Conservation (phyloP, 2,329 filamentous ascomycete genomes). For the Metarhizium guizhouense region DNA sequence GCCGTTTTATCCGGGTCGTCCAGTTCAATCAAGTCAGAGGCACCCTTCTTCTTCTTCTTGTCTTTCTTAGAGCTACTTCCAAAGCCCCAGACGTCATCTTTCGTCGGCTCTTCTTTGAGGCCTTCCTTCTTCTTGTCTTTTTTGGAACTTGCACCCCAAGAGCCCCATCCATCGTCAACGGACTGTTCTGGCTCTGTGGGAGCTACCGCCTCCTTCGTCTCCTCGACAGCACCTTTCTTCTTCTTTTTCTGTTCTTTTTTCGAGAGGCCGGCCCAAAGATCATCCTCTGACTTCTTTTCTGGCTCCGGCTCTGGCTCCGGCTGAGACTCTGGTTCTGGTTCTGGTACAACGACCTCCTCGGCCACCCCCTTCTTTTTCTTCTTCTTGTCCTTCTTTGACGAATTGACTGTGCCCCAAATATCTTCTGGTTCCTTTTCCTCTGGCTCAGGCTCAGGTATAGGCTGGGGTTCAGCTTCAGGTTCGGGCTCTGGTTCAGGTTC, state of each 20-base stretch:
- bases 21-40: conserved; percentile 27
- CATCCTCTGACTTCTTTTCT: conserved; percentile 9
- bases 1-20: conserved; percentile 19
- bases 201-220: conserved; percentile 7
- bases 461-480: not conserved
- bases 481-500: conserved; percentile 1
- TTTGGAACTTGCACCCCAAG: conserved; percentile 16
- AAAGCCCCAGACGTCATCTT: conserved; percentile 16
- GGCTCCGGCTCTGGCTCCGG: conserved; percentile 12
- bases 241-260: conserved; percentile 15
- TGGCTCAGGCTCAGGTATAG: conserved; percentile 10
- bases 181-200: conserved; percentile 5
- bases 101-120: conserved; percentile 6
- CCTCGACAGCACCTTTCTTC: conserved; percentile 10
- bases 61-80: conserved; percentile 20
- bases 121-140: conserved; percentile 19
- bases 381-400: conserved; percentile 20
- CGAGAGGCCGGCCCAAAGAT: conserved; percentile 1
- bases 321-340: conserved; percentile 9
- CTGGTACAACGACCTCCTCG: conserved; percentile 13
- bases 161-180: conserved; percentile 15
- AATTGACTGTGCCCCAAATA: conserved; percentile 16
- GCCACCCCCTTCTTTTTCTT: conserved; percentile 15
- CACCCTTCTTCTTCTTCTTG: conserved; percentile 34
- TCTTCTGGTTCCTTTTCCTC: conserved; percentile 21